These are phyloP conservation scores for Pulveroboletus ravenelii DNA, from an alignment of 768 basidiomycete genomes.

Conservation along the genomic window DNA sequence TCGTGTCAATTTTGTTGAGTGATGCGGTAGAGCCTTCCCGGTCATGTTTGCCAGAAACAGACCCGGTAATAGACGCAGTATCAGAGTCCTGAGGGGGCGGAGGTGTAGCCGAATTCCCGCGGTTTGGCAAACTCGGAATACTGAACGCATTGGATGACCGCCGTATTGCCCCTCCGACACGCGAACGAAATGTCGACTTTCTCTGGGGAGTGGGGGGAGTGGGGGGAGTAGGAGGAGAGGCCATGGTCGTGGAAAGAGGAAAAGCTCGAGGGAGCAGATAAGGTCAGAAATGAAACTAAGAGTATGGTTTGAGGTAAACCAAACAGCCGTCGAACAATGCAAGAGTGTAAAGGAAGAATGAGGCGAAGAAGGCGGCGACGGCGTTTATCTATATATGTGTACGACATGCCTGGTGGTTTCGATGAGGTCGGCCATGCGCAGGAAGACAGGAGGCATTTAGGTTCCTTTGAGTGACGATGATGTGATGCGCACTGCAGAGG, in stretches of 20 bases:
- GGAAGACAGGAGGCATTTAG: constrained; percentile 22
- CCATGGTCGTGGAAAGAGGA: constrained; percentile 21
- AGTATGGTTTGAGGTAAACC: too few species aligned
- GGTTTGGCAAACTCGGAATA: constrained; percentile 35
- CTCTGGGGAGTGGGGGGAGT: constrained; percentile 31
- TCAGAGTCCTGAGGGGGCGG: constrained; percentile 26
- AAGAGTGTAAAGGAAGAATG: constrained; percentile 19
- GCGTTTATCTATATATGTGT: constrained; percentile 27
- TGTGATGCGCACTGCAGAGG: constrained; percentile 30
- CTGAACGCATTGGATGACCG: constrained; percentile 56
- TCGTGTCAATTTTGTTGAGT: constrained; percentile 33
- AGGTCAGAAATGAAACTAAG: constrained; percentile 8
- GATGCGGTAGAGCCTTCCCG: constrained; percentile 27
- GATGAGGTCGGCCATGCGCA: constrained; percentile 31
- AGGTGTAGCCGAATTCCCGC: constrained; percentile 22
- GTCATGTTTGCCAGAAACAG: constrained; percentile 27
- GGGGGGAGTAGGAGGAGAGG: constrained; percentile 3
- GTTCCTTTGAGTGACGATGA: constrained; percentile 21
- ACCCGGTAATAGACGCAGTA: constrained; percentile 22
- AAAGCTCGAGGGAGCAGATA: constrained; percentile 1
- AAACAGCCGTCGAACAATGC: constrained; percentile 10
- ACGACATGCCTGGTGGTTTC: constrained; percentile 32
- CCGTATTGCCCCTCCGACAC: constrained; percentile 56
- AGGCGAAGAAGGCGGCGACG: constrained; percentile 17
- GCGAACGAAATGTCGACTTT: constrained; percentile 46